Conservation (phyloP, 2,329 filamentous ascomycete species). For the Clarireedia sp. region DNA sequence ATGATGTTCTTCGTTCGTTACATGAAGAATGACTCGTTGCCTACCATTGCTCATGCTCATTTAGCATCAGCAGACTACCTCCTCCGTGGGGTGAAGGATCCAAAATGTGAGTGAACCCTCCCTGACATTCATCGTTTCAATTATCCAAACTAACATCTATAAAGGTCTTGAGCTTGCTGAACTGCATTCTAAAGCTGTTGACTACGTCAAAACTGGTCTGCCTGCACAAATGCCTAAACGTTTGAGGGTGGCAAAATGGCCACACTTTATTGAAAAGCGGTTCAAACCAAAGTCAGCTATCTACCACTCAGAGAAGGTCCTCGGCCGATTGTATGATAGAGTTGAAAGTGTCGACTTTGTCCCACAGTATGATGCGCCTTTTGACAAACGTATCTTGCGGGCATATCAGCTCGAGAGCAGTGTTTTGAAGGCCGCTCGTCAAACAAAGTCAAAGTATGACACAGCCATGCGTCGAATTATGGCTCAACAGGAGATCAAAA, state of each 20-base stretch:
- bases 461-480: constrained; percentile 68
- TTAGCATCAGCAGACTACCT: constrained; percentile 65
- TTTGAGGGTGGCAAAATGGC: constrained; percentile 58
- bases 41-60: constrained; percentile 74
- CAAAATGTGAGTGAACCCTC: constrained; percentile 48
- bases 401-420: constrained; percentile 49
- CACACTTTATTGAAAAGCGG: constrained; percentile 80
- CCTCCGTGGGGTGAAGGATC: constrained; percentile 52
- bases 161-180: constrained; percentile 60
- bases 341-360: constrained; percentile 60
- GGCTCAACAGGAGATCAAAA: constrained; percentile 73
- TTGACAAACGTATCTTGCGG: constrained; percentile 67
- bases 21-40: constrained; percentile 82
- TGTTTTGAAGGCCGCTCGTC: constrained; percentile 49
- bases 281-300: constrained; percentile 35
- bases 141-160: constrained; percentile 8
- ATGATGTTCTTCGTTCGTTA: constrained; percentile 82
- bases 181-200: constrained; percentile 85
- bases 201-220: constrained; percentile 86
- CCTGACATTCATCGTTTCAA: neutral
- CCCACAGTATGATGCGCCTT: constrained; percentile 63
- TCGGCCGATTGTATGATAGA: constrained; percentile 77
- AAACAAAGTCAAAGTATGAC: constrained; percentile 74
- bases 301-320: constrained; percentile 62
- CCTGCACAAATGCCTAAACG: constrained; percentile 57